Evolutionary conservation across 306 rosid genomes (phyloP).

Genomic region (Dalbergia cultrata): DNA sequence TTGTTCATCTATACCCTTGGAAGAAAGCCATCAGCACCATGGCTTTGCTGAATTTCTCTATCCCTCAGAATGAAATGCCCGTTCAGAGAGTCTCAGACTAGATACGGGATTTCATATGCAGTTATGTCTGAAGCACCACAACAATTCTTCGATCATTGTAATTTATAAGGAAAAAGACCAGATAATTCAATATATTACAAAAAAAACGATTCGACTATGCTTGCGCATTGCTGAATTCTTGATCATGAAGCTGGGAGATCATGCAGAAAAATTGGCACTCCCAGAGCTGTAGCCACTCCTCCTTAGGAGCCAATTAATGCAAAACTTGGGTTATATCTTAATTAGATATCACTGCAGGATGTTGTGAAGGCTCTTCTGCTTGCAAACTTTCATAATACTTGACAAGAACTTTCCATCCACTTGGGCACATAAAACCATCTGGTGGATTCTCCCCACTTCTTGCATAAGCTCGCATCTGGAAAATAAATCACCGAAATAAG

Average conservation of each 20-base stretch:
- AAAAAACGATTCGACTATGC: slow-evolving; percentile 13
- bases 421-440: slow-evolving; percentile 95
- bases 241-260: slow-evolving; percentile 50
- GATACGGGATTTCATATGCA: slow-evolving; percentile 17
- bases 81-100: background rate
- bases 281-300: slow-evolving; percentile 34
- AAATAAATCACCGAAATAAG: slow-evolving; percentile 31
- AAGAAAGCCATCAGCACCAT: slow-evolving; percentile 2
- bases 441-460: slow-evolving; percentile 93
- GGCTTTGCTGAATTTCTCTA: slow-evolving; percentile 6
- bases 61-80: background rate
- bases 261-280: slow-evolving; percentile 49
- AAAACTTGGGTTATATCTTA: slow-evolving; percentile 53
- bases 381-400: slow-evolving; percentile 86
- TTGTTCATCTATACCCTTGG: background rate
- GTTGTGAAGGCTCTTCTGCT: slow-evolving; percentile 66
- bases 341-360: slow-evolving; percentile 68
- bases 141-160: slow-evolving; percentile 6
- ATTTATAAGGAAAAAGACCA: slow-evolving; percentile 14
- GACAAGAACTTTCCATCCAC: slow-evolving; percentile 95
- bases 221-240: slow-evolving; percentile 44
- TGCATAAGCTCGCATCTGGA: slow-evolving; percentile 90
- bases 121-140: slow-evolving; percentile 27
- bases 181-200: slow-evolving; percentile 41
- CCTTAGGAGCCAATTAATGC: slow-evolving; percentile 29